Base-by-base conservation (phyloP, 2,329 filamentous ascomycete genomes). In the Epichloe amarillans region DNA sequence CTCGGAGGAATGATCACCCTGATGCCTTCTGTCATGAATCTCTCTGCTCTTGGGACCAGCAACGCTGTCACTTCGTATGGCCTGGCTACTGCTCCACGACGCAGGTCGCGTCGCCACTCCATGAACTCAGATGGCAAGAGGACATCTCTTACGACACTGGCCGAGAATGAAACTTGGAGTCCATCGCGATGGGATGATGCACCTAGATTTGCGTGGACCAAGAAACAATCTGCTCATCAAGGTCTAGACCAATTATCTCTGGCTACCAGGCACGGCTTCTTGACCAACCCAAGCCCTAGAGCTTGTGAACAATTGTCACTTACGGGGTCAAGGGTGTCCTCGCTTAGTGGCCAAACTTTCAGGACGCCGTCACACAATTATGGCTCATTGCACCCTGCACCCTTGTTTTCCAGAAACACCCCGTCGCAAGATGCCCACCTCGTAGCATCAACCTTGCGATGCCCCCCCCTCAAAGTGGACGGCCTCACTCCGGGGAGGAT, bases 11-110 rank as follows among this genome's bases (percentile, higher is more conserved):
- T 62, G 37, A 54, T 56, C 2, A 49, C 55, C 12, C 51, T 64
- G 17, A 52, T 64, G 14, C 58, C 62, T 4, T 53, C 56, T 8
- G 55, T 66, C 44, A 54, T 61, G 50, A 56, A 58, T 23, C 42
- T 58, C 2, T 41, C 52, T 4, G 53, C 50, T 38, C 30, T 51
- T 8, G 54, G 30, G 5, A 43, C 33, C 30, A 17, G 23, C 14
- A 17, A 21, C 4, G 17, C 8, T n/a, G n/a, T 17, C 26, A 23
- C 30, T 26, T 38, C 47, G 47, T 26, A 40, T 10, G 48, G 35
- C n/a, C 15, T 11, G 11, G 23, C 7, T 35, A 21, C n/a, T 35
- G 5, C 14, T 17, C 42, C 36, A 14, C 47, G n/a, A n/a, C 30
- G 6, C 4, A 42, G 19, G 33, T 42, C 42, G 15, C 47, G 47